A percentile compares a stretch with the other conserved stretches of the same genome.
Conservation (phyloP, 768 basidiomycete species). For the Dacryopinax spathularia region DNA sequence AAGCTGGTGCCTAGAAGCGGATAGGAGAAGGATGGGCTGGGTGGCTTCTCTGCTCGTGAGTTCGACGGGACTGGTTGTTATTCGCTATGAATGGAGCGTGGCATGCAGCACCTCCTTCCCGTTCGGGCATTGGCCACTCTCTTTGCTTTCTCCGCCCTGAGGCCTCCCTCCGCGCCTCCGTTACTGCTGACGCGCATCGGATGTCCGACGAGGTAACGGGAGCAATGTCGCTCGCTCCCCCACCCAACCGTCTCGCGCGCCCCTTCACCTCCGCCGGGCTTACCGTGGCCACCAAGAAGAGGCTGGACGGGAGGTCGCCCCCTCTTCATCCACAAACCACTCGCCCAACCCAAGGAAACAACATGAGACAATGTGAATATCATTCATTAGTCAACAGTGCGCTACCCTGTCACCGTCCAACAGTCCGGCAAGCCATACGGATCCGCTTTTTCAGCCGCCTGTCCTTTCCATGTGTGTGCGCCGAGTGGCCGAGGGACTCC, state of each 20-base stretch:
- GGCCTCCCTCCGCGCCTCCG: not conserved
- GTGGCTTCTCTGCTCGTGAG: not conserved
- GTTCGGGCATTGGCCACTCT: not conserved
- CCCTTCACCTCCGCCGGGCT: not conserved
- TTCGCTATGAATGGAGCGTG: not conserved
- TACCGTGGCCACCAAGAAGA: not conserved
- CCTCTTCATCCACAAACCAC: not conserved
- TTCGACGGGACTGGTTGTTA: not conserved
- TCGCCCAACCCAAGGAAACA: not conserved
- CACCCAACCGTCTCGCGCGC: not conserved
- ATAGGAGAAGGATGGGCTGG: not conserved
- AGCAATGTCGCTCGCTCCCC: no score
- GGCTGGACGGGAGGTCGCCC: not conserved
- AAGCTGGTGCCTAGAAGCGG: not conserved
- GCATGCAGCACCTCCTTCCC: not conserved
- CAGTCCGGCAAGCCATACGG: not conserved
- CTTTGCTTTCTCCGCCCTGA: slow-evolving; percentile 1
- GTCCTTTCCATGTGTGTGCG: no score
- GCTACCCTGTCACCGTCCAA: not conserved
- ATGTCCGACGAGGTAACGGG: not conserved
- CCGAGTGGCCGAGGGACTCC: no score
- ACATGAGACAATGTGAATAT: not conserved
- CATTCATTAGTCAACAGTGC: not conserved
- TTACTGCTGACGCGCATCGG: slow-evolving; percentile 2
- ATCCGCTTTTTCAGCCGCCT: not conserved